Conservation (phyloP, 257 asterid genomes). For the Jacaranda copaia region DNA sequence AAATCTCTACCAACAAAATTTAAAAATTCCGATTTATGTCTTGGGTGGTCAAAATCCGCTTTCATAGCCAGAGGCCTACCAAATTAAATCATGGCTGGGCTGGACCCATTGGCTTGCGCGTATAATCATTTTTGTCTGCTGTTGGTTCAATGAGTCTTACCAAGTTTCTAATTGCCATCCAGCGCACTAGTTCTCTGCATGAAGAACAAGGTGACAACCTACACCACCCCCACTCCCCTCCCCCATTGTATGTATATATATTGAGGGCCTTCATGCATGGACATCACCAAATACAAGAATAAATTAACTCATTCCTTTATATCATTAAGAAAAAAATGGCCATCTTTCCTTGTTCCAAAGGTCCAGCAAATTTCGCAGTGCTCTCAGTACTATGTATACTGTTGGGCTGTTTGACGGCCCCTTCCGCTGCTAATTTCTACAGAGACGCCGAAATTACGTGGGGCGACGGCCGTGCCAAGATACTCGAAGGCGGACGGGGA, state of each 20-base stretch:
- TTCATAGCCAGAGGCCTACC: neutral
- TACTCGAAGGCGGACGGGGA: neutral
- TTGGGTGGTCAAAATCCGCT: too few species aligned
- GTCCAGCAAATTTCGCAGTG: neutral
- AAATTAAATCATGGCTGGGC: neutral
- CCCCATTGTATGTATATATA: neutral
- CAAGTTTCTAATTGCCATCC: neutral
- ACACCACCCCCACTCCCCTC: neutral
- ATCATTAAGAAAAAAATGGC: neutral
- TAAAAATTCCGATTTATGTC: too few species aligned
- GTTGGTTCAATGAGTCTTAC: neutral
- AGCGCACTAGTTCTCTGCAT: neutral
- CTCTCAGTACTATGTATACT: neutral
- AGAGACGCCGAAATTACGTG: neutral
- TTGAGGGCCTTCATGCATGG: neutral
- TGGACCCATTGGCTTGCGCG: neutral
- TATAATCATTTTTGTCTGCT: neutral
- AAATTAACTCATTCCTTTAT: neutral
- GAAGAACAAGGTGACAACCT: too few species aligned
- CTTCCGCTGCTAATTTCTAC: neutral
- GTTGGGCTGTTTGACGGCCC: neutral
- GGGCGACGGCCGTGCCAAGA: neutral
- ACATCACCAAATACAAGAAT: constrained; percentile 2
- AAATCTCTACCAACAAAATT: too few species aligned
- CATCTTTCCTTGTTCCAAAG: too few species aligned